phyloP scores from a whole-genome alignment of 345 rosid genomes.

The thale cress (Arabidopsis thaliana) region DNA sequence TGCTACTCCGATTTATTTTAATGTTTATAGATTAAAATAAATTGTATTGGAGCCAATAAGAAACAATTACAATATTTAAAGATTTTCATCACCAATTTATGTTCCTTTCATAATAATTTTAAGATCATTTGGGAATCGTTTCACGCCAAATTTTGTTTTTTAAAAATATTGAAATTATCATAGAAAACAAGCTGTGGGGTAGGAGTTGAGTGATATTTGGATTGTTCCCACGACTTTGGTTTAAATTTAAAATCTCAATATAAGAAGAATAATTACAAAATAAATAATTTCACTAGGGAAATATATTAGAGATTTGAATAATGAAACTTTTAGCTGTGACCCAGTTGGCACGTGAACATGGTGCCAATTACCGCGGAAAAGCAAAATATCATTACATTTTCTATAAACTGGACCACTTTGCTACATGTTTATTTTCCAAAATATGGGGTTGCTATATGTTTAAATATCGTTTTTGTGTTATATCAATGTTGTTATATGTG shows the following conservation, averaged over 20 bases:
- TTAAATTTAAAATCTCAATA: conserved; percentile 4
- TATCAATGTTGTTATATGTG: conserved; percentile 20
- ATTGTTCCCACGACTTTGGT: conserved; percentile 46
- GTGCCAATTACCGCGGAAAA: conserved; percentile 36
- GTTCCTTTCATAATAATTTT: conserved; percentile 41
- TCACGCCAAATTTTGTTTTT: conserved; percentile 16
- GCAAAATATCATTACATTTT: conserved; percentile 29
- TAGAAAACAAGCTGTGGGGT: conserved; percentile 32
- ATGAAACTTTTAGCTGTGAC: conserved; percentile 52
- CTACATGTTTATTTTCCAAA: conserved; percentile 1
- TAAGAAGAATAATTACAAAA: conserved; percentile 6
- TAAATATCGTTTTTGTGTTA: conserved; percentile 14
- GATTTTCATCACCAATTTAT: conserved; percentile 31
- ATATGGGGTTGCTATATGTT: conserved; percentile 26
- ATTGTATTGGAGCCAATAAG: conserved; percentile 23
- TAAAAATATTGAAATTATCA: neutral
- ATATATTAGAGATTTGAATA: conserved; percentile 8
- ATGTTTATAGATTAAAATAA: neutral
- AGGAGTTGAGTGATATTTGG: conserved; percentile 40
- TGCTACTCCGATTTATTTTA: conserved; percentile 1
- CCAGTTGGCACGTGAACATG: conserved; percentile 52
- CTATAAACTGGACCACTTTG: conserved; percentile 41
- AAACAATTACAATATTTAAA: neutral
- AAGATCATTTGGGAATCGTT: conserved; percentile 31
- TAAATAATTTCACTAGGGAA: conserved; percentile 1